Conservation (phyloP, 2,329 filamentous ascomycete species). For the Decorospora gaudefroyi region DNA sequence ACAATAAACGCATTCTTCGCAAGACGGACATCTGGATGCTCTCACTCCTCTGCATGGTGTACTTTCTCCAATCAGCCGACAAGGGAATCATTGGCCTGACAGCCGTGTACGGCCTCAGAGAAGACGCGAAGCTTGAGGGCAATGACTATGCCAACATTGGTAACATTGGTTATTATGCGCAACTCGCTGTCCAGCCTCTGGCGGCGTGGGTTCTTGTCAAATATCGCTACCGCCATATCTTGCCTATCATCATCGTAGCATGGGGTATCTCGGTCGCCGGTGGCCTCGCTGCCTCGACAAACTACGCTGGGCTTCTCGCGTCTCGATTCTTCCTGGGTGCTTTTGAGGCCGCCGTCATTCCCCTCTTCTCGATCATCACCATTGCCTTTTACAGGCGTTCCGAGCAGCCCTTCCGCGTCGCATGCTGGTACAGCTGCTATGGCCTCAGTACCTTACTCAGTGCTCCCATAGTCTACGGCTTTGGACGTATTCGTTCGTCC, state of each 20-base stretch:
- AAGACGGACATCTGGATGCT: slow-evolving; percentile 32
- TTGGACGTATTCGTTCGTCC: slow-evolving; percentile 59
- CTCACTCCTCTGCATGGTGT: slow-evolving; percentile 32
- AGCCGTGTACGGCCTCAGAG: slow-evolving; percentile 57
- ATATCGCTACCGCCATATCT: slow-evolving; percentile 35
- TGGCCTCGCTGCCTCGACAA: slow-evolving; percentile 27
- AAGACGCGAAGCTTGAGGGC: slow-evolving; percentile 46
- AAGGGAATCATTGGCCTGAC: slow-evolving; percentile 57
- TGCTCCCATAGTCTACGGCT: slow-evolving; percentile 64
- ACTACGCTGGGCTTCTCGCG: slow-evolving; percentile 26
- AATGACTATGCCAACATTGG: slow-evolving; percentile 56
- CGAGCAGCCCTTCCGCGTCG: slow-evolving; percentile 26
- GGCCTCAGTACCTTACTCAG: slow-evolving; percentile 64
- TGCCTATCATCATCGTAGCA: slow-evolving; percentile 46
- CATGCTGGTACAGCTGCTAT: slow-evolving; percentile 69
- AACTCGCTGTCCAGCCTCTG: slow-evolving; percentile 58
- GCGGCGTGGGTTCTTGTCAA: slow-evolving; percentile 57
- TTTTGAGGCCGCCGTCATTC: slow-evolving; percentile 35
- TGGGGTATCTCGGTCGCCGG: slow-evolving; percentile 53
- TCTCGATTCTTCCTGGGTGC: slow-evolving; percentile 32
- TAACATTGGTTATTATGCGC: slow-evolving; percentile 56
- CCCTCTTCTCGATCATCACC: slow-evolving; percentile 35
- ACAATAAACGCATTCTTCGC: slow-evolving; percentile 29
- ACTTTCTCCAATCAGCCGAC: slow-evolving; percentile 48
- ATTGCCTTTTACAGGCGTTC: slow-evolving; percentile 31